Evolutionary conservation across 306 rosid species (phyloP).

Genomic region (Hylodesmum podocarpum): DNA sequence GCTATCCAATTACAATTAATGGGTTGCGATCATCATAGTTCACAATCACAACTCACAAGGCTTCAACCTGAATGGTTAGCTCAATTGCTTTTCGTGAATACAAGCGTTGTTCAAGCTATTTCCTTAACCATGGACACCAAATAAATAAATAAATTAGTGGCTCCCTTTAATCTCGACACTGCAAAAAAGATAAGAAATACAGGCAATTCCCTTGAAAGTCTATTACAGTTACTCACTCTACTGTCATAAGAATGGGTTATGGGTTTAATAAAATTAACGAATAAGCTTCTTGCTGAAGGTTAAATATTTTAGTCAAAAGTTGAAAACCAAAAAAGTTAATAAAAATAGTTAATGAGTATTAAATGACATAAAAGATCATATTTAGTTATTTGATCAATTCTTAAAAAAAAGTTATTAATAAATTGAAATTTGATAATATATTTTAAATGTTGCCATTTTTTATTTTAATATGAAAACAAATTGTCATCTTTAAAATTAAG

Average conservation of each 20-base stretch:
- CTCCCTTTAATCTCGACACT: not conserved
- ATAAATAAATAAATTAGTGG: no score
- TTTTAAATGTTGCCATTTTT: no score
- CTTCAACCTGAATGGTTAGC: not conserved
- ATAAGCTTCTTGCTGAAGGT: no score
- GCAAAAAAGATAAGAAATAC: not conserved
- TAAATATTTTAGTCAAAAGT: no score
- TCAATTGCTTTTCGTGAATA: not conserved
- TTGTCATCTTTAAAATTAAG: no score
- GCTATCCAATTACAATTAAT: not conserved
- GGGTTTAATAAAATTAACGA: not conserved
- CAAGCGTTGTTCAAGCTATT: not conserved
- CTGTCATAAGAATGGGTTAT: no score
- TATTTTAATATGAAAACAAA: no score
- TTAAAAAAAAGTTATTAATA: no score
- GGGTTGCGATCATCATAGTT: not conserved
- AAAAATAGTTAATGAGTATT: not conserved
- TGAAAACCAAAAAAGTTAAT: not conserved
- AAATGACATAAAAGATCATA: no score
- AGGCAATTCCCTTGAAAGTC: not conserved
- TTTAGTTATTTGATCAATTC: no score
- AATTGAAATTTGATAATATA: no score
- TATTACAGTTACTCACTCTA: not conserved
- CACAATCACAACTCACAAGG: not conserved
- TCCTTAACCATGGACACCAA: not conserved